Base-by-base conservation (phyloP, 768 basidiomycete species). In the Mycena polygramma region DNA sequence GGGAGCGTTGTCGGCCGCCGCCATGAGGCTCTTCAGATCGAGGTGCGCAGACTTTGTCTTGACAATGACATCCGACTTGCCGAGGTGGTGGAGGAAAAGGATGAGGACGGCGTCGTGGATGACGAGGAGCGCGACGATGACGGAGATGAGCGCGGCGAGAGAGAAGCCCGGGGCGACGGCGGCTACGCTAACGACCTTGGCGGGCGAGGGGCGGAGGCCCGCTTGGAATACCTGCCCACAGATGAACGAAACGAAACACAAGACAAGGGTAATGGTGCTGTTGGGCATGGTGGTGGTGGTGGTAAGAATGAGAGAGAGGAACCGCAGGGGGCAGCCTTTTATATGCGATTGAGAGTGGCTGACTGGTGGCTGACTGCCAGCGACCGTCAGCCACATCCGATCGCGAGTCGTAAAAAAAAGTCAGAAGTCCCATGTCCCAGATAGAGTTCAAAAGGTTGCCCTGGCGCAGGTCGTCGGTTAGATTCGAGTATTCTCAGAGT, bases 211-310 rank as follows among this genome's bases (percentile, higher is more conserved):
- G 30, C 19, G 14, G 41, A 41, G 3, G 41, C 2, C 15, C 26
- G 43, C 24, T 4, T 36, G 48, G 35, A 60, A 60, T 2, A 22
- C 2, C 35, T 60, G 43, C 1, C 59, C 59, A 7, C 26, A 35
- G 35, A 60, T 9, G 19, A 60, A 60, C 7, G 59, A 1, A 17
- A 57, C 6, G 45, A 48, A 49, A 46, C 43, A 60, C 24, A 46
- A 24, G 45, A 41, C 19, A 22, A 57, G 57, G 39, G 20, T 17
- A n/a, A 60, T 15, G 11, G 24, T 35, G 30, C 19, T 1, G 1
- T 45, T 48, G n/a, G 59, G 26, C 20, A 41, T 60, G 26, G 43
- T 59, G 57, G 59, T 60, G 59, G 59, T 60, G 22, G 19, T 30
- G 30, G 30, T 30, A 14, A 20, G 59, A 48, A 26, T 35, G 46